Evolutionary conservation across 106 monocot species (phyloP), one percentile per base, ranked within the genome.

Genomic region (Dendrobium officinale): DNA sequence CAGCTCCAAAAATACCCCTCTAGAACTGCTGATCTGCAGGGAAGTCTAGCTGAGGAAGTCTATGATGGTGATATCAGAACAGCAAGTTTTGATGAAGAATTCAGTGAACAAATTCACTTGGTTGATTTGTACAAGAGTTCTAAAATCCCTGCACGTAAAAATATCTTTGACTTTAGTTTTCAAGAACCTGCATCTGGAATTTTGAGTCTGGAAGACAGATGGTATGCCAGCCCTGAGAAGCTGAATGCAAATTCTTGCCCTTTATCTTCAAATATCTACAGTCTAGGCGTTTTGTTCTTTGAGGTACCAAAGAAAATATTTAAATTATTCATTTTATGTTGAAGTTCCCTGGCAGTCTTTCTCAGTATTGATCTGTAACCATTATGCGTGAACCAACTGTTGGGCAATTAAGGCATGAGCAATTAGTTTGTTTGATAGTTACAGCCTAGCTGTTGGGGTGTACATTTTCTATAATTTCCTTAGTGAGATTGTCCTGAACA

Each of bases 221-320:
- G 98, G 98, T 98, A 98, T 87, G 84, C 86, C 42, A 87, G 92
- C 83, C 94, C 95, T 10, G 98, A 98, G 78, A 90, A 95, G 79
- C 68, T 84, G 33, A 83, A 79, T 80, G 83, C 75, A 18, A 72
- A 55, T 54, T 24, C 10, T 10, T 86, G 64, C 47, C 18, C 75
- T 26, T 80, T 86, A 75, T 77, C 89, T 68, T 89, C 92, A 74
- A 98, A 95, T 77, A 88, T 98, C 59, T 98, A 95, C 86, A 88
- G 87, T 56, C 94, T 95, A 77, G 98, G 98, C 31, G 91, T 98
- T 88, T 91, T 95, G 77, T 58, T 98, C 58, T 98, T 98, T 87
- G 98, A 98, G 95, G 98, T 98, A 77, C 13, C 19, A 61, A 41
- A 43, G 58, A 44, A 73, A 7, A 18, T 73, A 77, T 5, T 18